Conservation (phyloP, 2,329 filamentous ascomycete species). For the Microsporum ferrugineum region DNA sequence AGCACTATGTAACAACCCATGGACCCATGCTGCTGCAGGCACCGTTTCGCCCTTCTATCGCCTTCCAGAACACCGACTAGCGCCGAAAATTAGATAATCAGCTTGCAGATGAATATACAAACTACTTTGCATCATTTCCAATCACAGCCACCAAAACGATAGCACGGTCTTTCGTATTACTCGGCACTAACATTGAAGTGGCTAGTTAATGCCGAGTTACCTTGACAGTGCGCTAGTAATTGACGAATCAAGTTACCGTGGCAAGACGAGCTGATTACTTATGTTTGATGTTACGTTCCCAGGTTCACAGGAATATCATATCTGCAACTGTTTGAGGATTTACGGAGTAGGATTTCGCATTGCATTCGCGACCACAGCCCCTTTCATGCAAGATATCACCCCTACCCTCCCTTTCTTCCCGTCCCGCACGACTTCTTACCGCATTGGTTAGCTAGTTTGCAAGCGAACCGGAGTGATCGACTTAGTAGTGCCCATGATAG, state of each 20-base stretch:
- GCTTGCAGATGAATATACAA: background rate
- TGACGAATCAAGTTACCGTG: background rate
- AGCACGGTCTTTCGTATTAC: conserved; percentile 3
- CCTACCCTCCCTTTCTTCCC: background rate
- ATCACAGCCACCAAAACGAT: background rate
- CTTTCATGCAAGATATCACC: background rate
- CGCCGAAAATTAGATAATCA: background rate
- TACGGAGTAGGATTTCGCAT: conserved; percentile 3
- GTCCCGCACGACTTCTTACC: conserved; percentile 4
- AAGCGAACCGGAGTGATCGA: background rate
- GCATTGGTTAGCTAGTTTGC: background rate
- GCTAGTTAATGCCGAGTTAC: background rate
- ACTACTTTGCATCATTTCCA: background rate
- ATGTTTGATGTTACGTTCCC: conserved; percentile 1
- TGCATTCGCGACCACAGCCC: background rate
- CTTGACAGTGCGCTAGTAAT: background rate
- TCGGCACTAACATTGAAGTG: background rate
- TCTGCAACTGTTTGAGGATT: background rate
- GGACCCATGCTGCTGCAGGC: conserved; percentile 2
- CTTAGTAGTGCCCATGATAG: background rate
- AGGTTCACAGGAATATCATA: background rate
- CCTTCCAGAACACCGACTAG: background rate
- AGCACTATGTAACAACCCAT: background rate
- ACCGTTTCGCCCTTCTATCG: conserved; percentile 2
- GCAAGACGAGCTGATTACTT: conserved; percentile 1